phyloP scores from a whole-genome alignment of 768 basidiomycete species.

The Suillus subluteus region DNA sequence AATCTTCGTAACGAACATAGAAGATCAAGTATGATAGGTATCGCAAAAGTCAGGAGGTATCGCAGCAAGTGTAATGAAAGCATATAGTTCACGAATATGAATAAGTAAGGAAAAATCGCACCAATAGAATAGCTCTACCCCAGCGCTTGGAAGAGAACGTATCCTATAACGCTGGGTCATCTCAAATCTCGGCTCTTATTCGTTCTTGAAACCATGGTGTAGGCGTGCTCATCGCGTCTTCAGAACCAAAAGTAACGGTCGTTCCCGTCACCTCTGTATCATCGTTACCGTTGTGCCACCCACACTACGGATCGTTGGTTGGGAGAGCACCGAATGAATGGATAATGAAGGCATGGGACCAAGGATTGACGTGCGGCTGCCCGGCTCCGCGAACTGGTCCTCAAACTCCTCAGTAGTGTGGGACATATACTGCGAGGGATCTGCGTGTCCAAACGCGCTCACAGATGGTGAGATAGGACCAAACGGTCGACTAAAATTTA shows the following conservation, averaged over 20 bases:
- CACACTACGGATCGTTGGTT: constrained; percentile 36
- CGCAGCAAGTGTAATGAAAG: constrained; percentile 1
- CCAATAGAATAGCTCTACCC: constrained; percentile 6
- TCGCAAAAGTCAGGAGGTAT: constrained; percentile 14
- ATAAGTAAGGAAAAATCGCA: not conserved
- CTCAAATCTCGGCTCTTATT: constrained; percentile 6
- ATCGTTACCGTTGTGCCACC: constrained; percentile 31
- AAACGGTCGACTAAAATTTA: constrained; percentile 47
- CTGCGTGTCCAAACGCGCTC: constrained; percentile 49
- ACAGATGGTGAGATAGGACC: constrained; percentile 48
- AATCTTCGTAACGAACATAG: not conserved
- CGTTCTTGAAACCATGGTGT: not conserved
- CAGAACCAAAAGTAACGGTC: constrained; percentile 18
- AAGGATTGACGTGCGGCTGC: constrained; percentile 31
- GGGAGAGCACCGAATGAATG: constrained; percentile 22
- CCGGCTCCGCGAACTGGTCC: constrained; percentile 5
- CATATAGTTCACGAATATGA: not conserved
- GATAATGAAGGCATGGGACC: constrained; percentile 39
- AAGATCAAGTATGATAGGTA: constrained; percentile 12
- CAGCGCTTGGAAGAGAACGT: constrained; percentile 1
- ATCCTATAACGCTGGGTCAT: not conserved
- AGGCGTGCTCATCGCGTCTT: not conserved
- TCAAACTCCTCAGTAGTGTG: constrained; percentile 7
- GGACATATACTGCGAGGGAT: constrained; percentile 15
- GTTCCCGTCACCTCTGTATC: constrained; percentile 34